phyloP scores from a whole-genome alignment of 1,139 yeast genomes.

The Magnusiomyces paraingens region DNA sequence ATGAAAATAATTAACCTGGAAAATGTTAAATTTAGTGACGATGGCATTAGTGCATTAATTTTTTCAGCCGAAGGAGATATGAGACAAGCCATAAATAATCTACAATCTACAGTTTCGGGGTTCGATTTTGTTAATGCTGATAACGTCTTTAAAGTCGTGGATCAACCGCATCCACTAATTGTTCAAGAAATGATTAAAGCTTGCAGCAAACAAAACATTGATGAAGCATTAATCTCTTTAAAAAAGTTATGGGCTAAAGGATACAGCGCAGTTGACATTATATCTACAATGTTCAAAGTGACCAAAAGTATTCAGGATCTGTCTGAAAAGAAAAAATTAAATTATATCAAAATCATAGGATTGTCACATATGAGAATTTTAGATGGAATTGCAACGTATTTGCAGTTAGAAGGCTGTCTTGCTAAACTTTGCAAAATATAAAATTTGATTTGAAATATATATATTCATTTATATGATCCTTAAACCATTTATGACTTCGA shows the following conservation, averaged over 20 bases:
- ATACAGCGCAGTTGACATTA: constrained; percentile 88
- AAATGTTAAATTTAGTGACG: constrained; percentile 71
- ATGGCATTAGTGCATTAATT: constrained; percentile 89
- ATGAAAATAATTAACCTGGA: constrained; percentile 67
- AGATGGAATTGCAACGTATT: constrained; percentile 85
- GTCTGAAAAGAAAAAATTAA: constrained; percentile 61
- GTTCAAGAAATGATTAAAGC: constrained; percentile 69
- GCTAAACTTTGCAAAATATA: constrained; percentile 45
- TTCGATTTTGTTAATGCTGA: constrained; percentile 84
- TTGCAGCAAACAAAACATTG: constrained; percentile 47
- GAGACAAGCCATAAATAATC: constrained; percentile 94
- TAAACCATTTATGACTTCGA: too few relatives aligned
- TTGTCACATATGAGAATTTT: constrained; percentile 84
- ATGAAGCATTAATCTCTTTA: constrained; percentile 61
- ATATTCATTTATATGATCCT: too few relatives aligned
- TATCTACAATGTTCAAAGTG: constrained; percentile 83
- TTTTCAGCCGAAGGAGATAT: constrained; percentile 98
- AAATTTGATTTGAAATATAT: background rate
- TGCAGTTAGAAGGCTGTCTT: constrained; percentile 79
- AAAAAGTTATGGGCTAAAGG: constrained; percentile 81
- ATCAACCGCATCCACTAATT: constrained; percentile 90
- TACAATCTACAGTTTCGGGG: constrained; percentile 92
- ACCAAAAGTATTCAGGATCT: constrained; percentile 65
- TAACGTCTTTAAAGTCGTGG: constrained; percentile 92
- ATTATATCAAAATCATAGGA: constrained; percentile 79